Conservation (phyloP, 164 flowering plant species). For the Kalanchoe fedtschenkoi region DNA sequence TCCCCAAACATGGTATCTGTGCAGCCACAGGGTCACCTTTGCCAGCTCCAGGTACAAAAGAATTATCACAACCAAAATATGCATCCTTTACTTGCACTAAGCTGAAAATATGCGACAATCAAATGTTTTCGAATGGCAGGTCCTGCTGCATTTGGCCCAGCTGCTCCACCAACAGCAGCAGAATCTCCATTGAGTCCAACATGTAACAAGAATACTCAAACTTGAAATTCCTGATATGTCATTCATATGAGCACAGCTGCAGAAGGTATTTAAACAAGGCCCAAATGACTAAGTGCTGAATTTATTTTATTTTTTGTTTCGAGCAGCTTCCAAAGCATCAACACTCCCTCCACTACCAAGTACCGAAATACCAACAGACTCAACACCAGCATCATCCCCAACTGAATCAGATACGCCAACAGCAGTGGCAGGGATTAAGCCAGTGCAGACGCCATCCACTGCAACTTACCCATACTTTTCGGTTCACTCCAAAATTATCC, state of each 20-base stretch:
- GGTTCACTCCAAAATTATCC: not conserved
- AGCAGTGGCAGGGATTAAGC: constrained; percentile 3
- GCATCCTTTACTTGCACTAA: not conserved
- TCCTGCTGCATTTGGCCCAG: constrained; percentile 6
- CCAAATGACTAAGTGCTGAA: no score
- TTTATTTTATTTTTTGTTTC: not conserved
- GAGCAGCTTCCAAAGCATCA: constrained; percentile 7
- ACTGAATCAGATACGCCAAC: constrained; percentile 1
- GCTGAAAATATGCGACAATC: not conserved
- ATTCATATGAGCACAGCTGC: no score
- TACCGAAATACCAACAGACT: not conserved
- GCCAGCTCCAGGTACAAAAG: constrained; percentile 6
- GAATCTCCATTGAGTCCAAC: constrained; percentile 6
- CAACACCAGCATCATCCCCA: constrained; percentile 2
- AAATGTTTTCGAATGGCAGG: not conserved
- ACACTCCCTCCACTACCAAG: constrained; percentile 1
- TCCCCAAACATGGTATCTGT: not conserved
- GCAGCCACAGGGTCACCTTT: constrained; percentile 4
- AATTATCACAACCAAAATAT: not conserved
- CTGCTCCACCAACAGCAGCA: constrained; percentile 1
- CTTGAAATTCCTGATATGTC: no score
- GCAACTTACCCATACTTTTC: not conserved
- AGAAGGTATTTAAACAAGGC: no score
- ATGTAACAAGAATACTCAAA: not conserved
- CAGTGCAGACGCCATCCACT: not conserved